phyloP scores from a whole-genome alignment of 352 stramenopile species.

The Pythium brassicae region DNA sequence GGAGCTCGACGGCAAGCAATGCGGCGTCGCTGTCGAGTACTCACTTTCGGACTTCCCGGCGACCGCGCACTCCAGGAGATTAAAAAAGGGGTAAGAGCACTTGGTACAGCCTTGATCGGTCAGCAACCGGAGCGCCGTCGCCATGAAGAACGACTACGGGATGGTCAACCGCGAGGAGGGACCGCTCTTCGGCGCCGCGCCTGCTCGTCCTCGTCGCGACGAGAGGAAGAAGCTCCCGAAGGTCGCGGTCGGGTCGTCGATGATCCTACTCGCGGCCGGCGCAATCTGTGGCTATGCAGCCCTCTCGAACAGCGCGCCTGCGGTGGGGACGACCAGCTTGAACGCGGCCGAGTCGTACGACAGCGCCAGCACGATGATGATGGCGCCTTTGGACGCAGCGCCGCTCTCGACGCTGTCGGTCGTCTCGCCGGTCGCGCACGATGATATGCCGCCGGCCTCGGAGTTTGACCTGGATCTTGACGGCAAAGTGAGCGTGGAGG shows the following conservation, averaged over 20 bases:
- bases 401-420: background rate
- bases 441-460: conserved; percentile 8
- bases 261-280: conserved; percentile 7
- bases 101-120: background rate
- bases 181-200: conserved; percentile 2
- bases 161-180: conserved; percentile 7
- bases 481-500: conserved; percentile 8
- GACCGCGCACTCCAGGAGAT: background rate
- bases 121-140: background rate
- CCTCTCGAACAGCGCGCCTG: conserved; percentile 1
- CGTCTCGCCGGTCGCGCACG: background rate
- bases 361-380: background rate
- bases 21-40: background rate
- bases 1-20: no score
- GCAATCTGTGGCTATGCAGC: conserved; percentile 10
- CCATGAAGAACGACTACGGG: conserved; percentile 11
- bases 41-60: conserved; percentile 11
- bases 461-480: conserved; percentile 11
- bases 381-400: background rate
- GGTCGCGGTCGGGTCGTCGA: conserved; percentile 7
- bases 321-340: conserved; percentile 1
- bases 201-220: background rate
- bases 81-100: conserved; percentile 1
- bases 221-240: conserved; percentile 10
- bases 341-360: background rate